Evolutionary conservation across 2,329 filamentous ascomycete species (phyloP), one percentile per base, ranked within the genome.

Genomic region (Nannizzia gypsea): DNA sequence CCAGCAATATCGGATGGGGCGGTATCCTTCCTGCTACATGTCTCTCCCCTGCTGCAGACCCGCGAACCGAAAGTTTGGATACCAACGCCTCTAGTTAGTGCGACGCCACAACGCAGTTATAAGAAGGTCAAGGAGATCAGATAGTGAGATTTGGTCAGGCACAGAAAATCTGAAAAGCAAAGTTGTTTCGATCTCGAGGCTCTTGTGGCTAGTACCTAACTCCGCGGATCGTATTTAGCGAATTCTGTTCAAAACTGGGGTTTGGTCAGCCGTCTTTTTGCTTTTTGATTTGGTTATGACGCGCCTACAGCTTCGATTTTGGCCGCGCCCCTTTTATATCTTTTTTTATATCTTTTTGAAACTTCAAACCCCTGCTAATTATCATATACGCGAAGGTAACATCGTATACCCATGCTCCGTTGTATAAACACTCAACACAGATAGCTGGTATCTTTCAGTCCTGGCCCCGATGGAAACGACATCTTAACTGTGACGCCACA

Each of bases 81-180:
- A 34, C 2, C 50, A 34, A 34, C 50, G 50, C 50, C 50, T 34
- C 50, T 36, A 36, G 26, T 34, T 54, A 54, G 50, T 34, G 15
- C 26, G 26, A 15, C 50, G 50, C 50, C 50, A 54, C 50, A 54
- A 54, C 20, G 50, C 50, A 54, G 22, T 24, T n/a, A 54, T 54
- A 13, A 24, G 50, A 54, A 54, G 28, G 22, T 54, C 50, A 26
- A 54, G 50, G n/a, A 54, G 50, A 54, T 54, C 50, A 20, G 50
- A 54, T 22, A 24, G 26, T 13, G 50, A 54, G 26, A 54, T 54
- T 28, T 17, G 26, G 34, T 34, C 26, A 34, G 50, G 50, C 26
- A 54, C 50, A 26, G 11, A 26, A 28, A 34, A 26, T 15, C 24
- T 54, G 50, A 54, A 54, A 54, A 54, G 50, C 50, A 54, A 54